Evolutionary conservation across 768 basidiomycete species (phyloP).

Genomic region (Gloeostereum incarnatum): DNA sequence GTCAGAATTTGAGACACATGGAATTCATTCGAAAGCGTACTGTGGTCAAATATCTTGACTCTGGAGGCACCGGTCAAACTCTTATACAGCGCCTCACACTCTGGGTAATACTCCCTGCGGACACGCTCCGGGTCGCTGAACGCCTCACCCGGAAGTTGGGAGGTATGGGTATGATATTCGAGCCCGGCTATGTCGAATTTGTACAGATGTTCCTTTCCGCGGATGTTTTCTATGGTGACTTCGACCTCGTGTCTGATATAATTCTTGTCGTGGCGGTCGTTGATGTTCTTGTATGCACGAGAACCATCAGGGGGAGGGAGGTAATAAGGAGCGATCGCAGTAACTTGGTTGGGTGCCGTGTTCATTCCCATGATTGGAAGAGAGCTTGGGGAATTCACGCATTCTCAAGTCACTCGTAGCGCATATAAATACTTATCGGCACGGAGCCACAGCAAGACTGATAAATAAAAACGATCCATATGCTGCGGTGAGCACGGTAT

Average conservation of each 20-base stretch:
- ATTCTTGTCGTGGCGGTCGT: slow-evolving; percentile 27
- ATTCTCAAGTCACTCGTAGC: too few relatives aligned
- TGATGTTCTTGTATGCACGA: slow-evolving; percentile 27
- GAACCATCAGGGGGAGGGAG: slow-evolving; percentile 27
- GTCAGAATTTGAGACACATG: too few relatives aligned
- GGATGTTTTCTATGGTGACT: slow-evolving; percentile 40
- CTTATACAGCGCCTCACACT: not conserved
- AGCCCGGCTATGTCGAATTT: slow-evolving; percentile 45
- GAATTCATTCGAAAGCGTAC: too few relatives aligned
- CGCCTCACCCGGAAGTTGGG: too few relatives aligned
- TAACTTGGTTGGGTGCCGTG: slow-evolving; percentile 11
- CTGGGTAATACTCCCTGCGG: not conserved
- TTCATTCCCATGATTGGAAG: not conserved
- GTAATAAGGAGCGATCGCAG: slow-evolving; percentile 26
- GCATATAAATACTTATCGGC: too few relatives aligned
- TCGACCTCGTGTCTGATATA: slow-evolving; percentile 16
- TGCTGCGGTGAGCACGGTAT: too few relatives aligned
- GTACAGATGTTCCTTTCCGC: slow-evolving; percentile 35
- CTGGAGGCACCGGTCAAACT: not conserved
- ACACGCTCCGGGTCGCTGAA: too few relatives aligned
- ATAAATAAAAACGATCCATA: too few relatives aligned
- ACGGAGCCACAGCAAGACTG: too few relatives aligned
- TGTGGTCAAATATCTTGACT: not conserved
- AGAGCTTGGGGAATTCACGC: too few relatives aligned
- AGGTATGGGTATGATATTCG: slow-evolving; percentile 25